phyloP scores from a whole-genome alignment of 2,329 filamentous ascomycete genomes.

The Coniella vitis region DNA sequence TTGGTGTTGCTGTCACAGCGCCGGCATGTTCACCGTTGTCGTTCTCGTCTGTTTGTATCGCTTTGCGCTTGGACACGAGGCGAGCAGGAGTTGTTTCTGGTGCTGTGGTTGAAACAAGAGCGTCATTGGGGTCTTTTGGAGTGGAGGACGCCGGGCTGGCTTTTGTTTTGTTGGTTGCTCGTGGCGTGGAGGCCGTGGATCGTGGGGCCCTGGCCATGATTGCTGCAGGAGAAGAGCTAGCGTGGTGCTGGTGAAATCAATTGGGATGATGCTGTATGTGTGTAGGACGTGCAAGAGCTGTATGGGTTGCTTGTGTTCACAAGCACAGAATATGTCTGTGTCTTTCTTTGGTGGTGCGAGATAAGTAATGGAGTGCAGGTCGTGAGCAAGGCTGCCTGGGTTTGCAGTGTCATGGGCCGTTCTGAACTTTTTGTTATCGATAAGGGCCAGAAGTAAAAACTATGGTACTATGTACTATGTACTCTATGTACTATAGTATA shows the following conservation, averaged over 20 bases:
- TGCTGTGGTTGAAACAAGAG: too few relatives aligned
- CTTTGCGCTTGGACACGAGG: conserved; percentile 11
- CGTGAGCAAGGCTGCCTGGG: too few relatives aligned
- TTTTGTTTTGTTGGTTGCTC: conserved; percentile 3
- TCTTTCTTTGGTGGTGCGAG: too few relatives aligned
- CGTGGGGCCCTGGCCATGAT: conserved; percentile 10
- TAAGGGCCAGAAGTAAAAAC: background rate
- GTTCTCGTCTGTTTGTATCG: background rate
- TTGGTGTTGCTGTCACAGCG: background rate
- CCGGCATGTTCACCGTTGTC: too few relatives aligned
- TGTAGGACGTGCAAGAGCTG: too few relatives aligned
- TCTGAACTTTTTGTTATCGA: conserved; percentile 4
- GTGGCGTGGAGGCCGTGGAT: conserved; percentile 3
- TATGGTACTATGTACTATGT: background rate
- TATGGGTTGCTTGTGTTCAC: too few relatives aligned
- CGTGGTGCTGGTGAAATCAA: too few relatives aligned
- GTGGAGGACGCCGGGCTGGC: background rate
- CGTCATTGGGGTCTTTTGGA: background rate
- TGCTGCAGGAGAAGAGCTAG: background rate
- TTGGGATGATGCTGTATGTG: too few relatives aligned
- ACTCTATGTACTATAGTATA: too few relatives aligned
- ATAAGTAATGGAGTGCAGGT: too few relatives aligned
- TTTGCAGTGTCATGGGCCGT: background rate
- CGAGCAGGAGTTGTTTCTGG: conserved; percentile 5
- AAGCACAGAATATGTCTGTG: too few relatives aligned